Conservation (phyloP, 805 yeast species). For the Ascoidea rubescens region DNA sequence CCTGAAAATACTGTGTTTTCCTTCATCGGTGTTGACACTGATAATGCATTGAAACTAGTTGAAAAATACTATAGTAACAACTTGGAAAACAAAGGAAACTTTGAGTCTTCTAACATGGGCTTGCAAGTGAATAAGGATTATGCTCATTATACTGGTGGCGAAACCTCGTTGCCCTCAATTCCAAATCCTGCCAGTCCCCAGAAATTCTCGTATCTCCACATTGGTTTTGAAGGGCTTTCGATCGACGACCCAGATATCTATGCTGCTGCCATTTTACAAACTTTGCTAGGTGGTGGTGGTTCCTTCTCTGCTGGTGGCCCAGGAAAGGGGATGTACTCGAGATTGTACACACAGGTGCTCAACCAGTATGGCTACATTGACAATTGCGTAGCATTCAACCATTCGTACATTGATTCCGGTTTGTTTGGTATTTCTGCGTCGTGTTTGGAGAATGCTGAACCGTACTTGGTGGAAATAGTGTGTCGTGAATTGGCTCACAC, state of each 20-base stretch:
- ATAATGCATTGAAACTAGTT: conserved; percentile 50
- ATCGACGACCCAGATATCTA: conserved; percentile 77
- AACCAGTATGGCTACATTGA: conserved; percentile 88
- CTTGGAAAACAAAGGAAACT: conserved; percentile 17
- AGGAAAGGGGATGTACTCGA: conserved; percentile 96
- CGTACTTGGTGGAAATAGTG: conserved; percentile 67
- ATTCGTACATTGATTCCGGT: conserved; percentile 82
- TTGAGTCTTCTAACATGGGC: conserved; percentile 11
- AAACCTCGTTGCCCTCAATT: conserved; percentile 33
- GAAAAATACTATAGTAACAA: conserved; percentile 52
- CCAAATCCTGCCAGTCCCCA: conserved; percentile 54
- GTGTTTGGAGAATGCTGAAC: conserved; percentile 78
- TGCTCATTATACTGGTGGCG: conserved; percentile 49
- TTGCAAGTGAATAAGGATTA: conserved; percentile 18
- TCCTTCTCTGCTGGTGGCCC: conserved; percentile 99
- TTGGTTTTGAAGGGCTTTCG: conserved; percentile 81
- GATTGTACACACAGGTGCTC: conserved; percentile 81
- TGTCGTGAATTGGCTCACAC: conserved; percentile 43
- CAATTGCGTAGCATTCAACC: conserved; percentile 77
- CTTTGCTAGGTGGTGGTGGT: conserved; percentile 91
- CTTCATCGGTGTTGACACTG: conserved; percentile 73
- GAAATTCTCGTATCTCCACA: conserved; percentile 71
- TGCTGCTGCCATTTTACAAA: conserved; percentile 81
- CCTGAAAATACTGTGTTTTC: conserved; percentile 81
- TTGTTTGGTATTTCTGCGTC: conserved; percentile 80